Conservation (phyloP, 257 asterid genomes). For the Nyctanthes arbortristis region DNA sequence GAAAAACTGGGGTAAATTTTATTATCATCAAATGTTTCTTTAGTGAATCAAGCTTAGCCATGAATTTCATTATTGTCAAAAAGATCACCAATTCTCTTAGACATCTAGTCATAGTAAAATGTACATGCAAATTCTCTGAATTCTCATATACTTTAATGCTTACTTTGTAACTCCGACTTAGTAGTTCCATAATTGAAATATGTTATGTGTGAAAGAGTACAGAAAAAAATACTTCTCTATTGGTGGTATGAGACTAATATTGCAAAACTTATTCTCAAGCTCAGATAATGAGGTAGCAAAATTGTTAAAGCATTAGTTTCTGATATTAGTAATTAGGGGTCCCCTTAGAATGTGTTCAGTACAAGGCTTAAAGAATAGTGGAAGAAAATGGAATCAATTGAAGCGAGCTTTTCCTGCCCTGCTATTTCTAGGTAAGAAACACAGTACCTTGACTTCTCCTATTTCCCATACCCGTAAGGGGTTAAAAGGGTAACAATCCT, state of each 20-base stretch:
- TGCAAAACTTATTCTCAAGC: neutral
- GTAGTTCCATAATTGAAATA: neutral
- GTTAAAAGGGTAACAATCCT: neutral
- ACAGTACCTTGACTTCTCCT: neutral
- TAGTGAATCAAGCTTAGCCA: neutral
- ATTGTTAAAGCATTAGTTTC: neutral
- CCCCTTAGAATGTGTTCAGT: no score
- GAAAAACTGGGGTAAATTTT: neutral
- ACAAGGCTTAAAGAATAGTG: neutral
- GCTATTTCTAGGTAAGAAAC: neutral
- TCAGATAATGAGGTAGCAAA: neutral
- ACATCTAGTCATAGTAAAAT: neutral
- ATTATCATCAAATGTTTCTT: neutral
- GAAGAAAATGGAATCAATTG: neutral
- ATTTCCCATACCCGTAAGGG: neutral
- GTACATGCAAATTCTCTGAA: neutral
- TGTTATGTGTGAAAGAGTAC: neutral
- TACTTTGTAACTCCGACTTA: neutral
- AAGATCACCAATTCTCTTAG: neutral
- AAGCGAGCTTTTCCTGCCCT: neutral
- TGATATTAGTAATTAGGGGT: neutral
- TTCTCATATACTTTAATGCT: neutral
- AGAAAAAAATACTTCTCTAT: neutral
- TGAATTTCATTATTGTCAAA: neutral
- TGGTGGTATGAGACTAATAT: neutral